Conservation (phyloP, 2,329 filamentous ascomycete species). For the Pyricularia grisea region DNA sequence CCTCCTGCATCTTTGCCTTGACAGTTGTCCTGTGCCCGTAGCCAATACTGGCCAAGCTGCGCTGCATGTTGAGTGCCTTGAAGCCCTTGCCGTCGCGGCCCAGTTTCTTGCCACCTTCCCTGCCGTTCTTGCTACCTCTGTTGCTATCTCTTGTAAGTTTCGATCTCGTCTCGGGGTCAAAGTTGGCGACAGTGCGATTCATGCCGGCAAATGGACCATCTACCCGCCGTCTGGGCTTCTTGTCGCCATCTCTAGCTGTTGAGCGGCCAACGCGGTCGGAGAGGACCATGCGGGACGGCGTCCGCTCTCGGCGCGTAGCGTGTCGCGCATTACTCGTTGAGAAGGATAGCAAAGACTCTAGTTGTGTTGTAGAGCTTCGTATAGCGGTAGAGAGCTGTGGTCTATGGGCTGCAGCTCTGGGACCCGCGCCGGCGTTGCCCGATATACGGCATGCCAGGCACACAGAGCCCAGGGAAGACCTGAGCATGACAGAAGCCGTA, state of each 20-base stretch:
- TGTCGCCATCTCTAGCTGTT: conserved; percentile 20
- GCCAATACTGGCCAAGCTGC: conserved; percentile 62
- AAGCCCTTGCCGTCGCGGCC: conserved; percentile 41
- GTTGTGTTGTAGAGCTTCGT: conserved; percentile 1
- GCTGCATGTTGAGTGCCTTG: conserved; percentile 93
- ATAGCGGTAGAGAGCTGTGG: background rate
- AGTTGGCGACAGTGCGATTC: conserved; percentile 41
- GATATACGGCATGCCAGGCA: conserved; percentile 12
- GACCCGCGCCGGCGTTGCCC: background rate
- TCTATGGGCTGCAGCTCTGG: background rate
- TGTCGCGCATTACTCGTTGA: conserved; percentile 2
- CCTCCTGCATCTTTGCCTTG: conserved; percentile 49
- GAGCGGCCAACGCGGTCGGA: conserved; percentile 40
- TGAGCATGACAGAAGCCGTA: conserved; percentile 9
- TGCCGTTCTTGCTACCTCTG: conserved; percentile 21
- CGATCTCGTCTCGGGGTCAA: conserved; percentile 16
- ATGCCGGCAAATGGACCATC: conserved; percentile 45
- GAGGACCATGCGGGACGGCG: conserved; percentile 48
- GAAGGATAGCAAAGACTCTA: conserved; percentile 6
- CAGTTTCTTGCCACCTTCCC: conserved; percentile 12
- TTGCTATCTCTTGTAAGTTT: conserved; percentile 10
- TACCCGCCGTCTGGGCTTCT: conserved; percentile 25
- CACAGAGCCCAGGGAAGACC: conserved; percentile 6
- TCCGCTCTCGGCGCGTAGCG: conserved; percentile 1
- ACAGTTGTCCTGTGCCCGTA: conserved; percentile 55